Evolutionary conservation across 352 stramenopile species (phyloP), one percentile per base, ranked within the genome.

Genomic region (Elongisporangium prolatum): DNA sequence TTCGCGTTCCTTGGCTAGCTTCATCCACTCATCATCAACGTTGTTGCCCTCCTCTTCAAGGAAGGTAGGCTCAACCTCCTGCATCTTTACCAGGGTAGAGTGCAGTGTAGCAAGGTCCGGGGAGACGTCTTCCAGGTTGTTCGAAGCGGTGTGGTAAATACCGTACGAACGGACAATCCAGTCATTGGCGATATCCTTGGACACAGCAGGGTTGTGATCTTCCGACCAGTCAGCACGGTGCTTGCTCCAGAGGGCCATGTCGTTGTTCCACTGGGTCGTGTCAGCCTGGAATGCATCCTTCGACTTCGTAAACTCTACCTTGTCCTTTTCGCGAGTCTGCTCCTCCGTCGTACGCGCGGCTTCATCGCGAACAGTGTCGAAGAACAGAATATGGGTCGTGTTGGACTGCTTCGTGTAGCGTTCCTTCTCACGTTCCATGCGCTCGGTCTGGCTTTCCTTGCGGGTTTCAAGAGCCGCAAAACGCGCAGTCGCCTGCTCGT

Each of bases 1-100:
- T 71, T 95, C 86, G 48, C 86, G 86, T 60, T 95, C 86, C 73
- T 95, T 95, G 18, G 80, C 82, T 18, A 95, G 65, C 72, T 95
- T 92, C 76, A 89, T 95, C 86, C 86, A 95, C 64, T 95, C 86
- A 34, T 92, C 86, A 50, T 95, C 84, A 17, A 95, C 78, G 6
- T 75, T 69, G 57, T 89, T 87, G 11, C 86, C 86, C 77, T 95
- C 86, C 48, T 88, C 80, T 59, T 95, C 86, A 2, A 95, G 68
- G 51, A 92, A 71, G 21, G 64, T 57, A 5, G 86, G 84, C 59
- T 95, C 86, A 65, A 87, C 89, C 58, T 92, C 81, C 57, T 91
- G 78, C 56, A 95, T 89, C 75, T 95, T 91, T 8, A 92, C 68
- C 37, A 93, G 75, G 68, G 91, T 66, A 14, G 71, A 53, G 64